Conservation (phyloP, 2,329 filamentous ascomycete genomes). For the Cordyceps javanica region DNA sequence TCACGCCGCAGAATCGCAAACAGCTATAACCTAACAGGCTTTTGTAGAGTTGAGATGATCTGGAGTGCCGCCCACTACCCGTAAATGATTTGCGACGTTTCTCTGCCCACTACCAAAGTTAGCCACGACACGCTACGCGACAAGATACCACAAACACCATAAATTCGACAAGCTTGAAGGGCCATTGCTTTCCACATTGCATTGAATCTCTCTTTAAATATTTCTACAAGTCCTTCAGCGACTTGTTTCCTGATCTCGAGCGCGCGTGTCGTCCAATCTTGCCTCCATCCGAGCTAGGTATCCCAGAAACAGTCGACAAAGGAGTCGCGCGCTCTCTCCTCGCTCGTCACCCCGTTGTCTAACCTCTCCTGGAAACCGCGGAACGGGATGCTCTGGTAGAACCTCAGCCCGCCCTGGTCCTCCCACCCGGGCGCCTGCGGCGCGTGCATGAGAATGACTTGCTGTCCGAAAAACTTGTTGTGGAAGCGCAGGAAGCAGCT, state of each 20-base stretch:
- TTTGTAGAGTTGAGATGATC: background rate
- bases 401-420: background rate
- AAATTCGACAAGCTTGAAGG: background rate
- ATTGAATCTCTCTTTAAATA: background rate
- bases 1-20: background rate
- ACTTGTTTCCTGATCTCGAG: background rate
- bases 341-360: background rate
- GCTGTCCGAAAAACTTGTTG: background rate
- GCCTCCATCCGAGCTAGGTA: background rate
- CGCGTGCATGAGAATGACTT: conserved; percentile 3
- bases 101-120: background rate
- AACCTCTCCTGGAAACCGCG: background rate
- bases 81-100: background rate
- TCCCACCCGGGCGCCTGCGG: background rate
- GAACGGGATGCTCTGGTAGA: background rate
- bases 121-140: background rate
- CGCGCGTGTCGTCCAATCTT: background rate
- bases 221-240: background rate
- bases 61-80: too few species aligned
- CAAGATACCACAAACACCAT: background rate
- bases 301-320: conserved; percentile 3
- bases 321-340: background rate
- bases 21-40: background rate
- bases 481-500: conserved; percentile 1
- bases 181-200: background rate